These are phyloP conservation scores for Lentinula detonsa DNA, from an alignment of 768 basidiomycete species.

Conservation along the genomic window DNA sequence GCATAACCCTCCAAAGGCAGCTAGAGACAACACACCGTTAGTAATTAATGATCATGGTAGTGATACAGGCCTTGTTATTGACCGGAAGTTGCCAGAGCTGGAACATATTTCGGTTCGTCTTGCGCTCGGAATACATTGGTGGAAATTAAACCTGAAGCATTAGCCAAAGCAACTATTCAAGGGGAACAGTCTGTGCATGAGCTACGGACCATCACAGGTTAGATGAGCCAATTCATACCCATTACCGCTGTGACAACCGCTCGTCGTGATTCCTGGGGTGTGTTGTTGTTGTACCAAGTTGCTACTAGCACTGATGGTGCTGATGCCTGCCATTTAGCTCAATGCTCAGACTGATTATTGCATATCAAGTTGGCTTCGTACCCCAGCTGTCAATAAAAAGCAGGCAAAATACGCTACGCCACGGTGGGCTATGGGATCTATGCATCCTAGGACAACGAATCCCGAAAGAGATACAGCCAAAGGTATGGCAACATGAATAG, in stretches of 20 bases:
- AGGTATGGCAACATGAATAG: constrained; percentile 43
- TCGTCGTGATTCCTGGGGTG: constrained; percentile 39
- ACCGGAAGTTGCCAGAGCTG: constrained; percentile 43
- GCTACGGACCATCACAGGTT: not conserved
- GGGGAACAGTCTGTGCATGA: not conserved
- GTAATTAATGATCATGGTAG: not conserved
- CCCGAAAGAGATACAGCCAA: constrained; percentile 29
- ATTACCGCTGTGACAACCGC: constrained; percentile 47
- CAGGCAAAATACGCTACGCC: constrained; percentile 48
- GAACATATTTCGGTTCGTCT: constrained; percentile 45
- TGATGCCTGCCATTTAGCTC: constrained; percentile 27
- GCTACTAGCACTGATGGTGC: constrained; percentile 41
- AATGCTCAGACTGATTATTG: not conserved
- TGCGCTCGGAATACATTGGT: constrained; percentile 46
- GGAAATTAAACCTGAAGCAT: constrained; percentile 42
- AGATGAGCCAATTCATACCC: constrained; percentile 23
- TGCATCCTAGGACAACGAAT: constrained; percentile 40
- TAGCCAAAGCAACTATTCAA: constrained; percentile 37
- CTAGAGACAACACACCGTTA: constrained; percentile 14
- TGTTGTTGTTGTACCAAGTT: constrained; percentile 44
- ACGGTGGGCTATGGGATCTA: constrained; percentile 32
- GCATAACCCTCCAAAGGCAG: constrained; percentile 41
- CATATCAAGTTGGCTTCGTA: constrained; percentile 13
- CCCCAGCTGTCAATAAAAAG: constrained; percentile 46
- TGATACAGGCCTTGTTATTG: constrained; percentile 1